Base-by-base conservation (phyloP, 176 grass and related monocot species). In the Poa annua region DNA sequence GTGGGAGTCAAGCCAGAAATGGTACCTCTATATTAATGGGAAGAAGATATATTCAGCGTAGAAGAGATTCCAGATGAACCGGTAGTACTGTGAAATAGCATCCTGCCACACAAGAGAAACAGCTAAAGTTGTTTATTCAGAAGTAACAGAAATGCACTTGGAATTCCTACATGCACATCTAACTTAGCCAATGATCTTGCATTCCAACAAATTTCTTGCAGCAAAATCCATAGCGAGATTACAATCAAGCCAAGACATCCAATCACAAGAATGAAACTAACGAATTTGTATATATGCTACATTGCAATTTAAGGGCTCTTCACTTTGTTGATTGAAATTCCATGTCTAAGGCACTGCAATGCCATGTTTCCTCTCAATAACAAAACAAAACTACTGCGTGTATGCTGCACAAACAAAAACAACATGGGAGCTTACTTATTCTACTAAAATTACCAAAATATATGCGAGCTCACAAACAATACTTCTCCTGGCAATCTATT, bases 1-100 rank as follows among this genome's bases (percentile, higher is more conserved):
- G 3, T 45, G 41, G 41, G 7, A 42, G 41, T 9, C 41, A 42
- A 42, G 8, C 41, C 36, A 38, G 7, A 8, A 42, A 42, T 42
- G 41, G 1, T 85, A 88, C 86, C 89, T 97, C 83, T 96, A 99
- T 90, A 96, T 84, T 15, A 99, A 25, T 1, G 96, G 96, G 70
- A 96, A 99, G 56, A 99, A 81, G 19, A 90, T 81, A 61, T 99
- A 99, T 71, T 96, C 96, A 17, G 93, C 87, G 21, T 99, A 99
- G 81, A 99, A 99, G 41, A 96, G 91, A 70, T 96, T 96, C 97
- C 97, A 99, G 53, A 96, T 96, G 84, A 99, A 96, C 69, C 80
- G 83, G 49, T 99, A 99, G 81, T 88, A 99, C 65, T 96, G 81
- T 11, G 85, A 92, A 81, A 99, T 96, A 70, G 93, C 91, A 82